A percentile compares a stretch with the other conserved stretches of the same genome.
Evolutionary conservation across 805 yeast genomes (phyloP).

Genomic region (Yarrowia sp.): DNA sequence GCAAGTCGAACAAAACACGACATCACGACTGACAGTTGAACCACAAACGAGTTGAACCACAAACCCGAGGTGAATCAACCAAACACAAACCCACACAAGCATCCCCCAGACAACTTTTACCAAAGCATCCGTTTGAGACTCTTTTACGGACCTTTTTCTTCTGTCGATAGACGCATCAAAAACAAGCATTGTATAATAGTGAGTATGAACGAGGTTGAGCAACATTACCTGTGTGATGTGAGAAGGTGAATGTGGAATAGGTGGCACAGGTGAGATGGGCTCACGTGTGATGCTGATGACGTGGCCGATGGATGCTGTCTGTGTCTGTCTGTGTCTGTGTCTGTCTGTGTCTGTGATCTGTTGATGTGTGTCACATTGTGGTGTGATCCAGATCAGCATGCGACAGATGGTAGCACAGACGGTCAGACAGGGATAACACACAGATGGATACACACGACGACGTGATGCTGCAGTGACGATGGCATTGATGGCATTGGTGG

Average conservation of each 20-base stretch:
- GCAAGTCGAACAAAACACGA: neutral
- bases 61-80: no score
- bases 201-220: neutral
- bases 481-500: neutral
- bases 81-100: no score
- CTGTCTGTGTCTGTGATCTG: no score
- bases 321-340: no score
- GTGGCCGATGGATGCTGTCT: no score
- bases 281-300: no score
- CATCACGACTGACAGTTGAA: neutral
- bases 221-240: neutral
- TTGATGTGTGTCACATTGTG: no score
- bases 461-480: neutral
- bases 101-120: neutral
- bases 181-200: constrained; percentile 10
- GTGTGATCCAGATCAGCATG: neutral
- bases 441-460: no score
- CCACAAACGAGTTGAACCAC: neutral
- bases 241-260: neutral
- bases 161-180: neutral
- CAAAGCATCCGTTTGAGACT: neutral
- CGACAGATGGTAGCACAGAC: no score
- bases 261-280: neutral
- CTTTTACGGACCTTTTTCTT: neutral
- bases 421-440: no score